Evolutionary conservation across 768 basidiomycete species (phyloP), one percentile per base, ranked within the genome.

Genomic region (Mycena capillaripes): DNA sequence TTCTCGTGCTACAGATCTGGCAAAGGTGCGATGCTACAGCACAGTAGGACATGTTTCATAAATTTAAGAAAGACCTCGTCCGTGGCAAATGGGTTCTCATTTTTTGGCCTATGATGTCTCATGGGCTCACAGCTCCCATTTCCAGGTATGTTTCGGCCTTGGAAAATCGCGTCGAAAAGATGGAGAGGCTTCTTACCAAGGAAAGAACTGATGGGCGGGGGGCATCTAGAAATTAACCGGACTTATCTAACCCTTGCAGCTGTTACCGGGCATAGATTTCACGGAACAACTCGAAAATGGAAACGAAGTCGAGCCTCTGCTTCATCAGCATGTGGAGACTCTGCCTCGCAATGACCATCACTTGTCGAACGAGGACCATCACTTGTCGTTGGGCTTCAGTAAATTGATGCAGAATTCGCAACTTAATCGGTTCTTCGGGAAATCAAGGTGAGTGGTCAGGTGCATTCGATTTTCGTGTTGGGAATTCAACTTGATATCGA

Each of bases 1-100:
- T n/a, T n/a, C 78, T 92, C 90, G 1, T 92, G 93, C 77, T 85
- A n/a, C 89, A 68, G 91, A 92, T 80, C 87, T 90, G 27, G 89
- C 89, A 21, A 93, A 92, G 87, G 91, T 92, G 71, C 23, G 42
- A 14, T 66, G n/a, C 52, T 67, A 30, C 14, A 40, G 19, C 42
- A 38, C 38, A 3, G 10, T 10, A 17, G 10, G 36, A 40, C 53
- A 21, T 61, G 1, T 52, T 57, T 36, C 12, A n/a, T 23, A 9
- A 55, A n/a, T 34, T n/a, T 4, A 52, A 25, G 56, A 5, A 60
- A 88, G 87, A 84, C 86, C 32, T 83, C 91, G 29, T 92, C 92
- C 5, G 86, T 90, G 38, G 89, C 91, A n/a, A 91, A 91, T 83
- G 89, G 89, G 88, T 91, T 66, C 53, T 86, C 79, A 12, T n/a